Evolutionary conservation across 2,329 filamentous ascomycete genomes (phyloP), one percentile per base, ranked within the genome.

Genomic region (Coniochaeta ligniaria): DNA sequence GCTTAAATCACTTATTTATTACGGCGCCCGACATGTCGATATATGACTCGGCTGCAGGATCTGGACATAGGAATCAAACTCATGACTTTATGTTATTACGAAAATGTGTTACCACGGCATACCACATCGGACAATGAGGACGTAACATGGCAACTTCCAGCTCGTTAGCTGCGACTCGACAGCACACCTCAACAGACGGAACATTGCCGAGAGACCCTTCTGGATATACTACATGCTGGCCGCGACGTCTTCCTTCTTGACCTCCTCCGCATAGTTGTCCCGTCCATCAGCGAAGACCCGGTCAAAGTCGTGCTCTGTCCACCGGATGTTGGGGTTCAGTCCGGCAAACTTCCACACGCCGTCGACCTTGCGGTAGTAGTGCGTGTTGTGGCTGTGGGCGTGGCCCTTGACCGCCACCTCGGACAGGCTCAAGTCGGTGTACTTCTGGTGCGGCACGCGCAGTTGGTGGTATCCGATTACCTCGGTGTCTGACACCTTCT

Each of bases 281-380:
- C 75, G 70, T 7, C 75, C 75, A 58, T 68, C 65, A 11, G 70
- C 73, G 63, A 84, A 84, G n/a, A 84, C 76, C 65, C 80, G 77
- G 20, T 83, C 80, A 64, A 84, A 85, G 58, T 84, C 80, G 66
- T 80, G 79, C 74, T 86, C 83, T 65, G 72, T 72, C 82, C 82
- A 86, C 59, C 80, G 75, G 64, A 86, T 83, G 56, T 79, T 74
- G 5, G 83, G 82, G 64, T 75, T 73, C 59, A 86, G 73, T 2
- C 82, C 82, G 12, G 82, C 83, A 66, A 85, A 83, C 72, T 86
- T 86, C 83, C 83, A 86, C 52, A 79, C 77, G n/a, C 82, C 83
- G 66, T 82, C 72, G 52, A 85, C 68, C 73, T 83, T 85, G 60
- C 73, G 73, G 72, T 86, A 86, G 73, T 78, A 83, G 71, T 84